These are phyloP conservation scores for Arabidopsis arenosa DNA, from an alignment of 345 rosid genomes.

Conservation along the genomic window DNA sequence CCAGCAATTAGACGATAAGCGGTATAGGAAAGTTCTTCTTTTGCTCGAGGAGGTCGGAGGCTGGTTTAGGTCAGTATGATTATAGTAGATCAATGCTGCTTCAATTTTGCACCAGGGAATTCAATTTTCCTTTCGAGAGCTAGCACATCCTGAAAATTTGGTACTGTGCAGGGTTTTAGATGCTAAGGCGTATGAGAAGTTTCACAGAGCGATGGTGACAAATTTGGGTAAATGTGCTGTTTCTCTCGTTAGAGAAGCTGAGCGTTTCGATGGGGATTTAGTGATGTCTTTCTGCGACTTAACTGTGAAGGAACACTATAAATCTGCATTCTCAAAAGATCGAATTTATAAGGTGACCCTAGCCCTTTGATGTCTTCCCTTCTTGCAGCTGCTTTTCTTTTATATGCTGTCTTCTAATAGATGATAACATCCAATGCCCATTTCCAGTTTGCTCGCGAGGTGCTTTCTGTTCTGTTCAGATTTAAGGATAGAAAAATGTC, in stretches of 20 bases:
- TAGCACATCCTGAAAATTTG: constrained; percentile 9
- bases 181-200: constrained; percentile 60
- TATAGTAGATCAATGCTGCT: constrained; percentile 24
- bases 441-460: constrained; percentile 70
- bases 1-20: constrained; percentile 48
- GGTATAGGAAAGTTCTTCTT: constrained; percentile 49
- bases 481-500: constrained; percentile 48
- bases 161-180: constrained; percentile 61
- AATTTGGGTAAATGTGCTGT: constrained; percentile 59
- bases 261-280: constrained; percentile 52
- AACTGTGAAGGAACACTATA: constrained; percentile 57
- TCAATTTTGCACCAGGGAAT: constrained; percentile 7
- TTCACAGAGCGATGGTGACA: constrained; percentile 57
- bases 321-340: constrained; percentile 60
- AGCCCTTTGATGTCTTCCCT: constrained; percentile 17
- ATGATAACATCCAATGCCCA: background rate
- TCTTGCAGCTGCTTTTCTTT: constrained; percentile 10
- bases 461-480: constrained; percentile 63
- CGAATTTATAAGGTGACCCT: constrained; percentile 67
- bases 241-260: constrained; percentile 60
- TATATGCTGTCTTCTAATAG: constrained; percentile 9
- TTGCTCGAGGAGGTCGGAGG: constrained; percentile 66
- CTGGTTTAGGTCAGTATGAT: constrained; percentile 68
- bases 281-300: constrained; percentile 50
- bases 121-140: background rate